Evolutionary conservation across 164 flowering plant genomes (phyloP).

Genomic region (Nymphaea colorata): DNA sequence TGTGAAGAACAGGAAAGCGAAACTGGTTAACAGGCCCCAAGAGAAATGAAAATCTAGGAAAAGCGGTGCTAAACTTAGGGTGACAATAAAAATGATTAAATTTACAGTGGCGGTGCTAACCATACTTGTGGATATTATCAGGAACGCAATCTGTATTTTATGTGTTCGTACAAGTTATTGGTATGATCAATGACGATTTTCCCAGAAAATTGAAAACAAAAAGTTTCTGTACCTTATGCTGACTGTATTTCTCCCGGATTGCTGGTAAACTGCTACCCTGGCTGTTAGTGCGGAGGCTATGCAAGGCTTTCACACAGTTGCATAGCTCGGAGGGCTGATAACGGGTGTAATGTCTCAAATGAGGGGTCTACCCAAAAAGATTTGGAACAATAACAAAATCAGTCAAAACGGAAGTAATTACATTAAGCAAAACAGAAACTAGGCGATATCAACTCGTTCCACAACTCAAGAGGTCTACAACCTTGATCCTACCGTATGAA

Average conservation of each 20-base stretch:
- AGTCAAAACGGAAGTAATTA: background rate
- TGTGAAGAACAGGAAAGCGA: conserved; percentile 16
- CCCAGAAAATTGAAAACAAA: too few relatives aligned
- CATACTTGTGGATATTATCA: too few relatives aligned
- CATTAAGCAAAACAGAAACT: background rate
- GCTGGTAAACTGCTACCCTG: conserved; percentile 49
- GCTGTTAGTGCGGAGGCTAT: conserved; percentile 36
- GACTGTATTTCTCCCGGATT: conserved; percentile 74
- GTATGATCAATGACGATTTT: too few relatives aligned
- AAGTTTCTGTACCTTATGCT: conserved; percentile 46
- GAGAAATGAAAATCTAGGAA: too few relatives aligned
- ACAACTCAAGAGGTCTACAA: too few relatives aligned
- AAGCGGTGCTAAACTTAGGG: background rate
- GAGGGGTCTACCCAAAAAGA: conserved; percentile 32
- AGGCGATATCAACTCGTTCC: background rate
- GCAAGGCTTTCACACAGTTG: conserved; percentile 58
- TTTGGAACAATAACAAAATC: background rate
- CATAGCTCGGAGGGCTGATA: conserved; percentile 49
- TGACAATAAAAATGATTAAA: background rate
- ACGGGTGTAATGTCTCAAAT: conserved; percentile 62
- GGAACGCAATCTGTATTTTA: too few relatives aligned
- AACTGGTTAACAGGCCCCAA: background rate
- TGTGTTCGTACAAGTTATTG: too few relatives aligned
- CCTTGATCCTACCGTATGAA: too few relatives aligned
- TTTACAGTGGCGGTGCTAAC: too few relatives aligned